Evolutionary conservation across 2,329 filamentous ascomycete genomes (phyloP), one percentile per base, ranked within the genome.

Genomic region (Phialemoniopsis sp.): DNA sequence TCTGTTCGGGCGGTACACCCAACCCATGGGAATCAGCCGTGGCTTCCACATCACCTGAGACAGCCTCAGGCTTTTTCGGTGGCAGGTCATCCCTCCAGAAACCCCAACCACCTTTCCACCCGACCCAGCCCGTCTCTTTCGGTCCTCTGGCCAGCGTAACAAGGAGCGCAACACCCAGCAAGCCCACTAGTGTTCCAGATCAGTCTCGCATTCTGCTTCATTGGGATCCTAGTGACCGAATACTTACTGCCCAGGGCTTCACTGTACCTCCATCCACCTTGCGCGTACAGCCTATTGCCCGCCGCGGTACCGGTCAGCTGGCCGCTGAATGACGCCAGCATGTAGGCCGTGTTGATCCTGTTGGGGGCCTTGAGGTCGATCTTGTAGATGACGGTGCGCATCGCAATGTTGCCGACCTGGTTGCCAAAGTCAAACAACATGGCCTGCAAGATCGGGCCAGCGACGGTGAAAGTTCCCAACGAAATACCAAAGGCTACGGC

Each of bases 311-410:
- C 87, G 3, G 81, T 82, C 34, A 93, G 50, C 64, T 93, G 87
- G 0, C 87, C 87, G 19, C 75, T 79, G 52, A 91, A 91, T 0
- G 78, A 80, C 8, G 74, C 72, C 0, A 89, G 72, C 87, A 91
- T 93, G 53, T 89, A 93, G 2, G 82, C 85, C 0, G 87, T 89
- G 55, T 93, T 93, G 17, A 91, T 75, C 4, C 87, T 64, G 59
- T 89, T 93, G 5, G 85, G 65, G 0, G 82, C 81, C 43, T 78
- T 81, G 0, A 86, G 80, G 38, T 85, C 82, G 16, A 91, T 79
- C 2, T 67, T 63, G 50, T 87, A 90, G 15, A 93, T 85, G 4
- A 78, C 72, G 1, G 73, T 71, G 0, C 87, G 67, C 50, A 90
- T 89, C 2, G 84, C 83, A 26, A 89, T 85, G 56, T 89, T 85